Percentiles rank a stretch among this genome's conserved stretches.
Conservation (phyloP, 495 filamentous ascomycete species). For the Hyaloscypha bicolor region DNA sequence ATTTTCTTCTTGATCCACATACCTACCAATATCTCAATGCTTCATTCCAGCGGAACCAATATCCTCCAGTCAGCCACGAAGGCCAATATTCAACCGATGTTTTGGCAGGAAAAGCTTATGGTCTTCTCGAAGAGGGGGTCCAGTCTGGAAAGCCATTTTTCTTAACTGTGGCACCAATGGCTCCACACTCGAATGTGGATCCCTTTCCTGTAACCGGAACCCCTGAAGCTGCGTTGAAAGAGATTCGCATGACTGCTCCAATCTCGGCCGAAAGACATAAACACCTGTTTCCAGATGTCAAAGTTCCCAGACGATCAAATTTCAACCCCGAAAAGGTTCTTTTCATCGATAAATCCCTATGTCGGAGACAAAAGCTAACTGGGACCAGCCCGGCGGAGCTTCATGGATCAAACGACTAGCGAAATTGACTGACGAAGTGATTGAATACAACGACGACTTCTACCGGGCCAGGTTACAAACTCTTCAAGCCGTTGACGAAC, state of each 20-base stretch:
- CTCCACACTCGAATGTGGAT: constrained; percentile 63
- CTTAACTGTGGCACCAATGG: constrained; percentile 60
- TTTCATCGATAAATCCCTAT: neutral
- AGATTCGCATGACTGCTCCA: constrained; percentile 42
- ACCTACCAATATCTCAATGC: constrained; percentile 68
- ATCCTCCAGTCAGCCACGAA: constrained; percentile 54
- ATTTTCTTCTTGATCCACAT: constrained; percentile 67
- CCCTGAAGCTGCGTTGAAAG: neutral
- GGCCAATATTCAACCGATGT: constrained; percentile 62
- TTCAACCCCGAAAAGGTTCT: constrained; percentile 52
- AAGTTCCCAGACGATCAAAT: constrained; percentile 48
- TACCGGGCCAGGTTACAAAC: constrained; percentile 64
- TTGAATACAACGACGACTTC: constrained; percentile 66
- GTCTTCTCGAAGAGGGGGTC: constrained; percentile 61
- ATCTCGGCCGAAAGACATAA: constrained; percentile 46
- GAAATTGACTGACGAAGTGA: constrained; percentile 52
- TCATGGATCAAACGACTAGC: constrained; percentile 59
- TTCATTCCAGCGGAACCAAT: constrained; percentile 61
- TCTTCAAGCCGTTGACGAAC: constrained; percentile 65
- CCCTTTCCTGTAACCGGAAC: neutral
- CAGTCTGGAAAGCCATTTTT: constrained; percentile 61
- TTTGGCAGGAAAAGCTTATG: constrained; percentile 61
- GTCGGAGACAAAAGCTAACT: neutral
- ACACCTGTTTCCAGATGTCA: constrained; percentile 47
- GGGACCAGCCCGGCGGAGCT: constrained; percentile 47